These are phyloP conservation scores for Synchytrium microbalum DNA, from an alignment of 371 early-diverging fungal genomes.

Conservation along the genomic window DNA sequence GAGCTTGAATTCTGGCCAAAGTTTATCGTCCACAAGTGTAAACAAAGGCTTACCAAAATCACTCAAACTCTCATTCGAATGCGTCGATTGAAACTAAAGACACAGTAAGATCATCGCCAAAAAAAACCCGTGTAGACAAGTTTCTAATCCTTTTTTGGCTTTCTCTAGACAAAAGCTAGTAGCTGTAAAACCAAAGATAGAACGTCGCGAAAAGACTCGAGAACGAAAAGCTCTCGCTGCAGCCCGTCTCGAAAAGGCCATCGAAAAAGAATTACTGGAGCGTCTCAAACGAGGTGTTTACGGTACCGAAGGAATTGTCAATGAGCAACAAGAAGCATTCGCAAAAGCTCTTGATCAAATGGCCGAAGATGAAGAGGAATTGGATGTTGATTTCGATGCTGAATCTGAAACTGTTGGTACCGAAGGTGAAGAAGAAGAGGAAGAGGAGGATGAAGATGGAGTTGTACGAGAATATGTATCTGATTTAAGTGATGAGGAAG, in stretches of 20 bases:
- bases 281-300: constrained; percentile 85
- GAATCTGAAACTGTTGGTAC: constrained; percentile 11
- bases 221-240: constrained; percentile 92
- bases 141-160: background rate
- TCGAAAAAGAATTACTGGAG: constrained; percentile 96
- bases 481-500: constrained; percentile 24
- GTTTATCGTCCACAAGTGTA: constrained; percentile 93
- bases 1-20: constrained; percentile 91
- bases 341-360: constrained; percentile 66
- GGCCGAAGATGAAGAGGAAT: constrained; percentile 44
- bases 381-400: constrained; percentile 9
- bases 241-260: constrained; percentile 88
- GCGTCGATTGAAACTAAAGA: constrained; percentile 83
- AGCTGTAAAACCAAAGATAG: constrained; percentile 89
- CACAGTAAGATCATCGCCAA: constrained; percentile 29
- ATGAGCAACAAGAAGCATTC: constrained; percentile 66
- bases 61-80: constrained; percentile 94
- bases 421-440: constrained; percentile 13
- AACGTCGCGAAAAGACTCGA: constrained; percentile 81
- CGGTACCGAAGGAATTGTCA: constrained; percentile 79
- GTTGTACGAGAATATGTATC: constrained; percentile 35
- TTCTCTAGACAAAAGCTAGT: constrained; percentile 61
- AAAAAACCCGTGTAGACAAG: constrained; percentile 6
- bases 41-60: constrained; percentile 95
- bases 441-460: constrained; percentile 33